These are phyloP conservation scores for Aspergillus carbonarius DNA, from an alignment of 2,329 filamentous ascomycete species.

Conservation along the genomic window DNA sequence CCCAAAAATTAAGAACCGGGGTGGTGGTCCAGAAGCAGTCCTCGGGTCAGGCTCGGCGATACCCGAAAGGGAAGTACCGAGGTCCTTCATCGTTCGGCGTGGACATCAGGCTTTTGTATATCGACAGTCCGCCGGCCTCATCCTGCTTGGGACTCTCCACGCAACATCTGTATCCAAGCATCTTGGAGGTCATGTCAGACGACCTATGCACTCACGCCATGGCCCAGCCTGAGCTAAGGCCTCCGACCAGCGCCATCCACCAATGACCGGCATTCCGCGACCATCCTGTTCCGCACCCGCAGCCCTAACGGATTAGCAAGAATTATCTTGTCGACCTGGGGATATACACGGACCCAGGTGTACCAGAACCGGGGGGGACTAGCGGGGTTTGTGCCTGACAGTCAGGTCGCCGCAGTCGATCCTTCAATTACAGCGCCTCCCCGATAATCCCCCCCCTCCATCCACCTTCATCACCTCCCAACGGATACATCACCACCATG, in stretches of 20 bases:
- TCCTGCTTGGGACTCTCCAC: too few relatives aligned
- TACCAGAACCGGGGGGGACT: not conserved
- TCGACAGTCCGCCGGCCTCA: too few relatives aligned
- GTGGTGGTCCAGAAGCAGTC: not conserved
- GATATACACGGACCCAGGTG: not conserved
- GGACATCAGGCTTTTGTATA: not conserved
- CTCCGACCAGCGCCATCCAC: not conserved
- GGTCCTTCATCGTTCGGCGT: not conserved
- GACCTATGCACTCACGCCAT: not conserved
- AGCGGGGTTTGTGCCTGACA: conserved; percentile 5
- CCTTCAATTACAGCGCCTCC: not conserved
- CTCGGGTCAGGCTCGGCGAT: not conserved
- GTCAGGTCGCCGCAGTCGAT: not conserved
- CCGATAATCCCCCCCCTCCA: not conserved
- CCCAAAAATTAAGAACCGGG: not conserved
- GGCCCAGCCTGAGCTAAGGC: not conserved
- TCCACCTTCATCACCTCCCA: not conserved
- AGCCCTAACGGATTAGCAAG: not conserved
- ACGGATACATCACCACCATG: not conserved
- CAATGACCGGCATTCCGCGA: not conserved
- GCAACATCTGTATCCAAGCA: not conserved
- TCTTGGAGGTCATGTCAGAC: not conserved
- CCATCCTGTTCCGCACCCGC: not conserved
- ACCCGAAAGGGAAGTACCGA: not conserved
- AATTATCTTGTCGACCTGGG: not conserved